A percentile compares a stretch with the other conserved stretches of the same genome.
These are phyloP conservation scores for Nakaseomyces bracarensis DNA, from an alignment of 1,139 yeast genomes.

Conservation along the genomic window DNA sequence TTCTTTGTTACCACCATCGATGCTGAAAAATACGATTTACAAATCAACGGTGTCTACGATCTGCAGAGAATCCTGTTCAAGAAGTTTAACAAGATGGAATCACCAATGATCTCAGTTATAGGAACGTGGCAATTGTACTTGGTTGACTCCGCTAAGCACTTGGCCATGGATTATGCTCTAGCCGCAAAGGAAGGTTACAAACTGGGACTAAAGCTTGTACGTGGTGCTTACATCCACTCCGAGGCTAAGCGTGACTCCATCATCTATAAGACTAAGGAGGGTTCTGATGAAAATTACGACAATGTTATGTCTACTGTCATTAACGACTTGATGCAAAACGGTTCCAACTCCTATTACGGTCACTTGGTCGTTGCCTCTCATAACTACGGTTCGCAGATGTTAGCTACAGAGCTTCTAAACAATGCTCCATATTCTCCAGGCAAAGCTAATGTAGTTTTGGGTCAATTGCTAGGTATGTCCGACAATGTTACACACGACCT, in stretches of 20 bases:
- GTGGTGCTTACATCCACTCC: slow-evolving; percentile 94
- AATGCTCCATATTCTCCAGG: slow-evolving; percentile 31
- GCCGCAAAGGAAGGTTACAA: slow-evolving; percentile 61
- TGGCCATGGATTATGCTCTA: slow-evolving; percentile 53
- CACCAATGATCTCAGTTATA: slow-evolving; percentile 56
- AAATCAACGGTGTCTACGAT: slow-evolving; percentile 76
- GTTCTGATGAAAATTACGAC: slow-evolving; percentile 46
- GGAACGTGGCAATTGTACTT: slow-evolving; percentile 95
- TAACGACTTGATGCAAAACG: slow-evolving; percentile 46
- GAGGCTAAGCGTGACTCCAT: slow-evolving; percentile 62
- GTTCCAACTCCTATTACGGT: slow-evolving; percentile 53
- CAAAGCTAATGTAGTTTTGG: slow-evolving; percentile 67
- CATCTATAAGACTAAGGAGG: slow-evolving; percentile 58
- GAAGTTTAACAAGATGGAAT: slow-evolving; percentile 54
- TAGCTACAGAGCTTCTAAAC: slow-evolving; percentile 52
- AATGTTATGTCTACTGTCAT: slow-evolving; percentile 59
- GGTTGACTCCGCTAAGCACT: slow-evolving; percentile 55
- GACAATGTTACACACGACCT: slow-evolving; percentile 78
- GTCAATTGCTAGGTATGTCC: slow-evolving; percentile 94
- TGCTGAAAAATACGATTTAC: slow-evolving; percentile 84
- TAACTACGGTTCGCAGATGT: slow-evolving; percentile 67
- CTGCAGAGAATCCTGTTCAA: slow-evolving; percentile 76
- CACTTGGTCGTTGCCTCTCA: slow-evolving; percentile 92
- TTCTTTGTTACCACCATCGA: slow-evolving; percentile 83
- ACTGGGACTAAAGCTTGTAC: slow-evolving; percentile 84